Base-by-base conservation (phyloP, 2,329 filamentous ascomycete species). In the Cryphonectria nitschkei region DNA sequence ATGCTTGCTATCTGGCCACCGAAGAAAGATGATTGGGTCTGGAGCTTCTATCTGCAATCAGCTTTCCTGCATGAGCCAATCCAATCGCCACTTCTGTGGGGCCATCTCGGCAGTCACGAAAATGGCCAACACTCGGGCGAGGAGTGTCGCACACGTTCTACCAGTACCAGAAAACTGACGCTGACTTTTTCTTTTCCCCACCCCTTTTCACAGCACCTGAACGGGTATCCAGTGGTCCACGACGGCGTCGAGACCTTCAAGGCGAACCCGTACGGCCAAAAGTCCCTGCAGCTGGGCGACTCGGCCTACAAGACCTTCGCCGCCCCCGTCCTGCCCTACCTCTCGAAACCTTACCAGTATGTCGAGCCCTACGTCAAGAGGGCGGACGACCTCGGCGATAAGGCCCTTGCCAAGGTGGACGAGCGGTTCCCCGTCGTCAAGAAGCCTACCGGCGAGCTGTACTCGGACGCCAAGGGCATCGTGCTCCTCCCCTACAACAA, bases 301-400 rank as follows among this genome's bases (percentile, higher is more conserved):
- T 88, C 90, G 72, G 90, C 91, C 77, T 97, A 95, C 85, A 84
- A 89, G 78, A 90, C 88, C 74, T 87, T 97, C 77, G 91, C 92
- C 79, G 91, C 90, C 75, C 93, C 94, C 29, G 83, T 97, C 74
- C 83, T 95, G 69, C 92, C 93, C 39, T 94, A 93, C 82, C 84
- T 98, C 76, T 82, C 89, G 76, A 92, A 88, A 76, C 94, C 95
- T 50, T 95, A 94, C 84, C 86, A 88, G 78, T 96, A 93, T 80
- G 88, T 97, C 74, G 90, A 90, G 67, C 95, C 95, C 0, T 98
- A 98, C 82, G 88, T 97, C 75, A 85, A 89, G 80, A 93, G 91
- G 81, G 95, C 90, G 78, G 96, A 98, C 80, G 83, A 88, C 71
- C 82, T 97, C 67, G 92, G 91, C 75, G 90, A 94, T 81, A 85